Conservation (phyloP, 2,329 filamentous ascomycete genomes). For the Helicocarpus griseus region DNA sequence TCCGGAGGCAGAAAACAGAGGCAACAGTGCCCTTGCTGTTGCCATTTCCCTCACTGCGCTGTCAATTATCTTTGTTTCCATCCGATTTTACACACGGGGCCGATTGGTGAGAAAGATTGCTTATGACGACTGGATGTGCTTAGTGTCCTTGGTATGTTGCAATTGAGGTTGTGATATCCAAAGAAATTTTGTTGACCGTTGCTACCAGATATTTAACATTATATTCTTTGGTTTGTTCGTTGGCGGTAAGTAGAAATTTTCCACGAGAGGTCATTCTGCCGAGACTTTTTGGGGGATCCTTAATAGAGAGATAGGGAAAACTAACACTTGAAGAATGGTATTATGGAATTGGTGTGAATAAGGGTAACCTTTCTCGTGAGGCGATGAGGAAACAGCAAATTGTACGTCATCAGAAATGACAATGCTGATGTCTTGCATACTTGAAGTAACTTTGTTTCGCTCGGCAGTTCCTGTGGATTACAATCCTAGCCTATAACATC, state of each 20-base stretch:
- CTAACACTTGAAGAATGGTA: background rate
- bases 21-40: background rate
- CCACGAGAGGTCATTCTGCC: background rate
- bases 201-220: constrained; percentile 20
- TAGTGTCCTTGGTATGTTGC: constrained; percentile 24
- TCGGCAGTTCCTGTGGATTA: constrained; percentile 23
- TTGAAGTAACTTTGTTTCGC: background rate
- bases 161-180: background rate
- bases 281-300: background rate
- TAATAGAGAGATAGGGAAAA: background rate
- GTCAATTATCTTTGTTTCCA: constrained; percentile 23
- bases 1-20: background rate
- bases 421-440: background rate
- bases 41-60: constrained; percentile 22
- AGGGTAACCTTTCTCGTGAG: background rate
- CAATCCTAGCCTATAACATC: constrained; percentile 25
- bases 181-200: background rate
- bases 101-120: constrained; percentile 26
- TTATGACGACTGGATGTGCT: constrained; percentile 28
- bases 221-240: constrained; percentile 22
- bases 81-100: constrained; percentile 32
- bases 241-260: constrained; percentile 16
- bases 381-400: constrained; percentile 5
- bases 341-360: background rate
- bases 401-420: background rate